Conservation (phyloP, 2,329 filamentous ascomycete species). For the Hypoxylon rubiginosum region DNA sequence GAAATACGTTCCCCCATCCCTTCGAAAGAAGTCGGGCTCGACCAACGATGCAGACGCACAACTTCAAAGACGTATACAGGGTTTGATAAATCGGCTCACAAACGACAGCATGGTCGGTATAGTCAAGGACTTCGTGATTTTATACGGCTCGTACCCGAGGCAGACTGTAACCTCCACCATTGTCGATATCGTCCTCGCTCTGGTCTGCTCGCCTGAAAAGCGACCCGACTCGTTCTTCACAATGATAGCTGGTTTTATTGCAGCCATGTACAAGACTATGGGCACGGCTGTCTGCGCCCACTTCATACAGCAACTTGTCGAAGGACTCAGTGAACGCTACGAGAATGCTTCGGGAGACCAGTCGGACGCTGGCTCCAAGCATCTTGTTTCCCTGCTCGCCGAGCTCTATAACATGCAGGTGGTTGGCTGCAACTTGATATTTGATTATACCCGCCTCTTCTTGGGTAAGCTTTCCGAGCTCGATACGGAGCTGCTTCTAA, state of each 20-base stretch:
- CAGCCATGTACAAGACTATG: conserved; percentile 87
- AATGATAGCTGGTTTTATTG: conserved; percentile 88
- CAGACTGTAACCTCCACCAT: conserved; percentile 88
- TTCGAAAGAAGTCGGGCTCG: conserved; percentile 73
- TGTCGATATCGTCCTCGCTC: conserved; percentile 81
- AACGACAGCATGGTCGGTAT: conserved; percentile 92
- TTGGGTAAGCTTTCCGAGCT: conserved; percentile 81
- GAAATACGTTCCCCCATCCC: conserved; percentile 92
- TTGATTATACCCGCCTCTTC: conserved; percentile 89
- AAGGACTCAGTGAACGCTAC: conserved; percentile 79
- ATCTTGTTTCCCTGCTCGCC: conserved; percentile 85
- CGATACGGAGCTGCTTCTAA: conserved; percentile 89
- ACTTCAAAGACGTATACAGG: conserved; percentile 84
- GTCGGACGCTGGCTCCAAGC: conserved; percentile 51
- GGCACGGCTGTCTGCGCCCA: conserved; percentile 93
- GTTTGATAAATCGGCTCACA: conserved; percentile 91
- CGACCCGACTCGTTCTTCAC: conserved; percentile 92
- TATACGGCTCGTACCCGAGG: conserved; percentile 88
- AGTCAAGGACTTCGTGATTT: conserved; percentile 81
- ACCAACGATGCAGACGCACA: conserved; percentile 77
- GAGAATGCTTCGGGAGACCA: conserved; percentile 56
- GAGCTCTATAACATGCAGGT: conserved; percentile 95
- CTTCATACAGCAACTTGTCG: conserved; percentile 82
- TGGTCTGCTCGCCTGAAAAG: conserved; percentile 82
- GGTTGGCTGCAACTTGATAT: conserved; percentile 84